Base-by-base conservation (phyloP, 305 asterid genomes). In the Rubia tinctorum region DNA sequence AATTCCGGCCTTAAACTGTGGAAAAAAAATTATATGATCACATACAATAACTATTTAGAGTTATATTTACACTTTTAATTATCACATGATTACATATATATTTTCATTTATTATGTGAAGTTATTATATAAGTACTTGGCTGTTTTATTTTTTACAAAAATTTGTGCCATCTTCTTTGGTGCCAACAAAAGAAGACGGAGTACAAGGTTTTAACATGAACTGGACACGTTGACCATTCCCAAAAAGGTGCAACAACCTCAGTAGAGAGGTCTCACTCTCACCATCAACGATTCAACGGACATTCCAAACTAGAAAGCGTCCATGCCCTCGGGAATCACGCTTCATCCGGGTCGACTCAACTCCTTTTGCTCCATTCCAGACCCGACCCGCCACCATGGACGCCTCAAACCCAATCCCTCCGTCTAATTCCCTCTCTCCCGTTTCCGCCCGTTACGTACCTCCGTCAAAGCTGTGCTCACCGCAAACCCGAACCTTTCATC, bases 401-500 rank as follows among this genome's bases (percentile, higher is more conserved):
- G 72, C 76, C 60, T 64, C 72, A 63, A 30, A 12, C 47, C 11
- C 4, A 75, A 61, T 20, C 45, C 60, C 20, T 25, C 44, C 39
- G 62, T 70, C 49, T 51, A 6, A 17, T 71, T 76, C 62, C 80
- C 53, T 7, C 56, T 25, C 11, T 8, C 69, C 25, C 8, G 72
- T 34, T 68, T 17, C 68, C 47, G 18, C 37, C 25, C 56, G 13
- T 61, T 51, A 12, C 8, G 61, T 15, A 15, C 11, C 23, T 58
- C 40, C 12, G 55, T 76, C 30, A 71, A 65, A 23, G 20, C 76
- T 15, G 76, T 76, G 20, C 22, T 76, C 22, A 37, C 71, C 18
- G 79, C 83, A 10, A 93, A 91, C 75, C 96, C 95, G 68, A 71
- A 93, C 56, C 71, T 89, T 10, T 93, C 98, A 51, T 80, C 93